Evolutionary conservation across 192 early-diverging fungal species (phyloP).

Genomic region (Coemansia sp.): DNA sequence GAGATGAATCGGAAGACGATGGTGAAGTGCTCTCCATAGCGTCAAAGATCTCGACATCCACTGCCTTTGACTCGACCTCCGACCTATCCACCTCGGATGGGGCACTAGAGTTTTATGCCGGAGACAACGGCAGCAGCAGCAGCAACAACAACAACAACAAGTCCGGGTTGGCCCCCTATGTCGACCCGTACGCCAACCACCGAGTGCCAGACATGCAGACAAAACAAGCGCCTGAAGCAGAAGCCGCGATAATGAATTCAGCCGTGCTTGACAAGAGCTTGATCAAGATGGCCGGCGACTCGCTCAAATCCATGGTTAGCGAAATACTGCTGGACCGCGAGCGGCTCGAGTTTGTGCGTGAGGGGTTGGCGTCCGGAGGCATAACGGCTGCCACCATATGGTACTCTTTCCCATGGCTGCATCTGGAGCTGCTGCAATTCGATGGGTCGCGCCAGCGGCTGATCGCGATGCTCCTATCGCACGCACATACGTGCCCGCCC

Average conservation of each 20-base stretch:
- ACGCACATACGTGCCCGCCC: conserved; percentile 31
- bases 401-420: conserved; percentile 37
- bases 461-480: conserved; percentile 25
- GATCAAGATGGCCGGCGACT: conserved; percentile 7
- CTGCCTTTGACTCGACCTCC: conserved; percentile 7
- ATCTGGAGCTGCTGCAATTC: conserved; percentile 37
- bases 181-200: conserved; percentile 31
- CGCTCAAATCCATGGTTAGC: conserved; percentile 20
- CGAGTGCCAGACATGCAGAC: conserved; percentile 4
- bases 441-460: conserved; percentile 35
- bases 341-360: conserved; percentile 31
- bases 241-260: background rate
- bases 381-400: conserved; percentile 38
- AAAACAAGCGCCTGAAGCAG: background rate
- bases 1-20: background rate
- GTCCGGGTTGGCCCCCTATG: conserved; percentile 18
- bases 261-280: conserved; percentile 13
- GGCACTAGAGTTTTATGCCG: background rate
- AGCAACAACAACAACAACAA: background rate
- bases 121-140: no score
- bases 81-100: background rate
- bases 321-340: conserved; percentile 35
- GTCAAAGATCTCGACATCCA: conserved; percentile 8
- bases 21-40: conserved; percentile 2
- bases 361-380: conserved; percentile 18